These are phyloP conservation scores for Penicillium olsonii DNA, from an alignment of 2,329 filamentous ascomycete species.

Conservation along the genomic window DNA sequence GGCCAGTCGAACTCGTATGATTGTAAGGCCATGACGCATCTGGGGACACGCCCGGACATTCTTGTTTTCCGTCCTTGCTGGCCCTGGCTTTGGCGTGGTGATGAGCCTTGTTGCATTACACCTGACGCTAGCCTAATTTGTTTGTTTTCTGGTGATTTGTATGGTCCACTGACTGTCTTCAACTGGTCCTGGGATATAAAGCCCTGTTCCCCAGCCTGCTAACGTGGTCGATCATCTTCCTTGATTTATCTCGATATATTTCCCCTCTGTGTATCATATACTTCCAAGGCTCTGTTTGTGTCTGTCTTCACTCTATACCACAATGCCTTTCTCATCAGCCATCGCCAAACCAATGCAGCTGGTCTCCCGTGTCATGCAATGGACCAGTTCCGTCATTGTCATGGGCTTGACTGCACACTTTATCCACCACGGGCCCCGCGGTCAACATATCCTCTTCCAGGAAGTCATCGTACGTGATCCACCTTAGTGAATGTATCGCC, in stretches of 20 bases:
- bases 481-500: too few relatives aligned
- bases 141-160: constrained; percentile 7
- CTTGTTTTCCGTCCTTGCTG: constrained; percentile 6
- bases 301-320: background rate
- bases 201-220: background rate
- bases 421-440: constrained; percentile 18
- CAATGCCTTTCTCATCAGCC: constrained; percentile 26
- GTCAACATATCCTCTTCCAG: constrained; percentile 24
- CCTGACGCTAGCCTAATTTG: constrained; percentile 18
- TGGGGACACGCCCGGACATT: constrained; percentile 22
- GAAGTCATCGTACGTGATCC: constrained; percentile 25
- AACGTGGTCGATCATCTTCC: background rate
- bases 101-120: constrained; percentile 8
- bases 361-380: constrained; percentile 19
- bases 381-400: constrained; percentile 27
- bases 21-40: constrained; percentile 32
- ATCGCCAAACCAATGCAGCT: constrained; percentile 36
- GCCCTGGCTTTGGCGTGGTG: constrained; percentile 10
- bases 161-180: background rate
- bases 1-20: background rate
- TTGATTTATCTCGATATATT: background rate
- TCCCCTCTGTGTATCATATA: background rate
- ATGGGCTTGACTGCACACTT: constrained; percentile 26
- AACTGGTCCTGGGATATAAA: constrained; percentile 5
- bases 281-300: too few relatives aligned